Evolutionary conservation across 805 yeast species (phyloP).

Genomic region (Torulaspora microellipsoides): DNA sequence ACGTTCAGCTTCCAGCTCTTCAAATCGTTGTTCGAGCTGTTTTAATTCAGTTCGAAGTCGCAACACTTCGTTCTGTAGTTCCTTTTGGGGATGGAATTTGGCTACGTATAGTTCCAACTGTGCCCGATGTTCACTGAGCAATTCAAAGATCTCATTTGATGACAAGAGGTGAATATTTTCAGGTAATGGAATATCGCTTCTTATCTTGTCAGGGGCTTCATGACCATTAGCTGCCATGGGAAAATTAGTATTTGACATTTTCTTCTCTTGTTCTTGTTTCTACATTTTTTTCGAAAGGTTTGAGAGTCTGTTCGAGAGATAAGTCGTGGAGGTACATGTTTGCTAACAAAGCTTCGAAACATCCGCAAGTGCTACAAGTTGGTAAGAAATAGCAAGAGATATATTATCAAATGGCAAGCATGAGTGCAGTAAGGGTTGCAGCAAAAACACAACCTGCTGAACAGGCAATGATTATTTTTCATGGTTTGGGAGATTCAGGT

Average conservation of each 20-base stretch:
- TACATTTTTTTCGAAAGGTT: no score
- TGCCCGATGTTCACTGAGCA: conserved; percentile 15
- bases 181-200: conserved; percentile 19
- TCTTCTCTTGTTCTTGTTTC: no score
- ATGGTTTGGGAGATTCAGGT: conserved; percentile 92
- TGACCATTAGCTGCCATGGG: neutral
- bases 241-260: neutral
- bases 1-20: conserved; percentile 26
- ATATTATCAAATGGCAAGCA: no score
- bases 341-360: no score
- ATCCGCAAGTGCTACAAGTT: no score
- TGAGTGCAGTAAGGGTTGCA: conserved; percentile 33
- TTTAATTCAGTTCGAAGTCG: conserved; percentile 14
- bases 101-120: conserved; percentile 22
- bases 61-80: conserved; percentile 7
- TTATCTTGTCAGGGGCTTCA: neutral
- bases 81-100: conserved; percentile 21
- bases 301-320: no score
- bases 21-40: conserved; percentile 22
- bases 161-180: conserved; percentile 23
- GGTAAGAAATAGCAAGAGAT: no score
- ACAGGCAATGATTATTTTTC: conserved; percentile 71
- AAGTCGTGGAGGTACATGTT: no score
- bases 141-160: conserved; percentile 20
- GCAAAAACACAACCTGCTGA: conserved; percentile 39